Conservation (phyloP, 1,284 basidiomycete species). For the Xerocomus minutiporus region DNA sequence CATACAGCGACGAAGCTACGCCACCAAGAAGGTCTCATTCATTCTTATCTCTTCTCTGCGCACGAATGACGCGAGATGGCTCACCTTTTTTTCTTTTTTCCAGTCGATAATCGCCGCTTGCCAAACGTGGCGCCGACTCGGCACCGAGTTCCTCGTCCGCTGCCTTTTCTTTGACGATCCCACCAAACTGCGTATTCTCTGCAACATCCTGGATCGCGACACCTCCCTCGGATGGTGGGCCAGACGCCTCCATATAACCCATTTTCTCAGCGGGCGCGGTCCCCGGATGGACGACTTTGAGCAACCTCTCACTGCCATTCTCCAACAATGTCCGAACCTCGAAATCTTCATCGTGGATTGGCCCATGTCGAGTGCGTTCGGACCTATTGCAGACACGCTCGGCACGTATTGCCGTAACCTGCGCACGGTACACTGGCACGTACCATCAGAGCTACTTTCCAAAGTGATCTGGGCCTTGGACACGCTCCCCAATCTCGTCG, state of each 20-base stretch:
- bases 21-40: slow-evolving; percentile 54
- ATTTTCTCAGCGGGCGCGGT: slow-evolving; percentile 40
- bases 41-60: background rate
- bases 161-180: slow-evolving; percentile 60
- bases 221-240: slow-evolving; percentile 61
- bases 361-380: slow-evolving; percentile 53
- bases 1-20: slow-evolving; percentile 54
- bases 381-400: slow-evolving; percentile 58
- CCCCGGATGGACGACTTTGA: slow-evolving; percentile 31
- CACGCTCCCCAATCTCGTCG: slow-evolving; percentile 49
- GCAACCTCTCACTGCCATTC: slow-evolving; percentile 44
- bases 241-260: slow-evolving; percentile 55
- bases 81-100: slow-evolving; percentile 2
- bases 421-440: slow-evolving; percentile 54
- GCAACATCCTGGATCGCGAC: slow-evolving; percentile 45
- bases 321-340: slow-evolving; percentile 61
- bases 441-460: slow-evolving; percentile 49
- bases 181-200: slow-evolving; percentile 45
- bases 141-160: slow-evolving; percentile 59
- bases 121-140: slow-evolving; percentile 47
- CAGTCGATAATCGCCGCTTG: slow-evolving; percentile 66
- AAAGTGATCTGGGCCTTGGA: slow-evolving; percentile 67
- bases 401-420: slow-evolving; percentile 46
- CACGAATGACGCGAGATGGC: background rate
- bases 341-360: slow-evolving; percentile 64